A percentile compares a stretch with the other conserved stretches of the same genome.
phyloP scores from a whole-genome alignment of 371 early-diverging fungal genomes.

The Parasitella parasitica region DNA sequence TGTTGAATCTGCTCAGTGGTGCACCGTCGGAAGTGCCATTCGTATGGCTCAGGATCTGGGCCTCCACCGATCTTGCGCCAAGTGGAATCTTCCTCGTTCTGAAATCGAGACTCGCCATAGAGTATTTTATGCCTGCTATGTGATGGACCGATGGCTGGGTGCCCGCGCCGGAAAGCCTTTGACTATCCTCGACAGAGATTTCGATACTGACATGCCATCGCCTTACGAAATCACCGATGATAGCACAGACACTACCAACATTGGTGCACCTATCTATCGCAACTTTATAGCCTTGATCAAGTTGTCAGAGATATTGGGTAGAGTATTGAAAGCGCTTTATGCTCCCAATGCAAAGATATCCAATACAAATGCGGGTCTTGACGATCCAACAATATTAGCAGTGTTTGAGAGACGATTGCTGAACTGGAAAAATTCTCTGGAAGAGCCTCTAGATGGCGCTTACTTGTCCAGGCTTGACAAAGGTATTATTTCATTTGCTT shows the following conservation, averaged over 20 bases:
- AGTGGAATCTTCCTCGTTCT: conserved; percentile 50
- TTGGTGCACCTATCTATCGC: conserved; percentile 23
- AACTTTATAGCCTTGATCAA: conserved; percentile 36
- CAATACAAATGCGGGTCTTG: conserved; percentile 38
- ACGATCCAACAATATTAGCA: conserved; percentile 41
- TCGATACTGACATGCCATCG: conserved; percentile 44
- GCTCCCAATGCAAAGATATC: conserved; percentile 43
- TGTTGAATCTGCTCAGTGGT: conserved; percentile 54
- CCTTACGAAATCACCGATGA: conserved; percentile 30
- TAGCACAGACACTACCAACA: conserved; percentile 1
- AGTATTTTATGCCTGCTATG: conserved; percentile 63
- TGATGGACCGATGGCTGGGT: conserved; percentile 58
- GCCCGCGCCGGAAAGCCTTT: conserved; percentile 53
- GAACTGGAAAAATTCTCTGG: conserved; percentile 33
- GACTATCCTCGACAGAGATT: conserved; percentile 52
- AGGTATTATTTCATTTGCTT: conserved; percentile 14
- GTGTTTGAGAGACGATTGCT: conserved; percentile 42
- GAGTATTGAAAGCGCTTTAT: conserved; percentile 42
- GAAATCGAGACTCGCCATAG: conserved; percentile 64
- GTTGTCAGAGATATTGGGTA: conserved; percentile 47
- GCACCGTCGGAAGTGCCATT: conserved; percentile 60
- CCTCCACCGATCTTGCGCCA: conserved; percentile 58
- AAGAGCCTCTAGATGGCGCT: conserved; percentile 19
- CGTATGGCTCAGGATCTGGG: conserved; percentile 72
- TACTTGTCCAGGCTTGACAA: conserved; percentile 32